A percentile compares a stretch with the other conserved stretches of the same genome.
phyloP scores from a whole-genome alignment of 495 filamentous ascomycete genomes.

The Bacidia gigantensis region DNA sequence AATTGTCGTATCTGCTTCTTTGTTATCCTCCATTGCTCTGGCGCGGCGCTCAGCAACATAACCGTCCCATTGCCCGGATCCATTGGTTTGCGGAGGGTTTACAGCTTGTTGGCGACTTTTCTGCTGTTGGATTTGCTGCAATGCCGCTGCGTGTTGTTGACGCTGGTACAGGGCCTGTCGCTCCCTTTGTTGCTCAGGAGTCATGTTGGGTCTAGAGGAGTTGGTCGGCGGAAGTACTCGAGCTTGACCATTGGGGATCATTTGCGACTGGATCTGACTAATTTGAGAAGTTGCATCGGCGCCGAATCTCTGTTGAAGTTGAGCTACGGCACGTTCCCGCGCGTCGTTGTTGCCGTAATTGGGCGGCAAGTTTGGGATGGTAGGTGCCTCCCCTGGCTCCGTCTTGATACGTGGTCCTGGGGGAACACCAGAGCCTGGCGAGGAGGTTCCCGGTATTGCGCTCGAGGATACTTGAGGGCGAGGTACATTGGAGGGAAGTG shows the following conservation, averaged over 20 bases:
- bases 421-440: constrained; percentile 16
- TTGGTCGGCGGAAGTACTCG: constrained; percentile 30
- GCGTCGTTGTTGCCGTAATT: constrained; percentile 36
- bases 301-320: constrained; percentile 59
- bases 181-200: constrained; percentile 25
- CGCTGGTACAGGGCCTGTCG: constrained; percentile 24
- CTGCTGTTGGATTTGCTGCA: constrained; percentile 34
- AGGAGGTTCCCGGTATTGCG: constrained; percentile 7
- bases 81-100: constrained; percentile 55
- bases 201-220: constrained; percentile 30
- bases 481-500: constrained; percentile 48
- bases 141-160: constrained; percentile 28
- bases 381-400: constrained; percentile 49
- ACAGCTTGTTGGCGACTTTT: constrained; percentile 27
- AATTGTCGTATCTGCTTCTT: constrained; percentile 29
- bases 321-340: constrained; percentile 50
- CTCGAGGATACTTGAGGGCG: constrained; percentile 21
- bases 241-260: constrained; percentile 31
- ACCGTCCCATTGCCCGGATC: constrained; percentile 51
- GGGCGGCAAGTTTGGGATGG: constrained; percentile 27
- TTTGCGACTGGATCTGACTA: constrained; percentile 44
- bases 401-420: constrained; percentile 52
- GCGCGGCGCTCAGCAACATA: constrained; percentile 40
- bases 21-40: constrained; percentile 25
- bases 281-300: constrained; percentile 55